Conservation (phyloP, 106 monocot genomes). For the Gastrodia elata region DNA sequence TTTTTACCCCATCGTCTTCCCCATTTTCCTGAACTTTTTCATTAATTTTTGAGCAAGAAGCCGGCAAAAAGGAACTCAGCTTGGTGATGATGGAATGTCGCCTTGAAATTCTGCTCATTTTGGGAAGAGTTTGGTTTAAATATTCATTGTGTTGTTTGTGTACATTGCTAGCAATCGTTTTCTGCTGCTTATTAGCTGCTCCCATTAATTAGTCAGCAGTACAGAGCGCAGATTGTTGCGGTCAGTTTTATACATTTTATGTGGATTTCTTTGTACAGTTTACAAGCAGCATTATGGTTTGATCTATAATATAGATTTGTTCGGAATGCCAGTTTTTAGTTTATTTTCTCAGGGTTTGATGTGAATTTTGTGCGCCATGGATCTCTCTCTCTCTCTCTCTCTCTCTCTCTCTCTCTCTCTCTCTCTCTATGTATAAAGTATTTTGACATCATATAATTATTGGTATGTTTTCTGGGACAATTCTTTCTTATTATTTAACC, state of each 20-base stretch:
- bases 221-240: neutral
- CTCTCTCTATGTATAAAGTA: no score
- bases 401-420: no score
- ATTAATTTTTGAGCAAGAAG: neutral
- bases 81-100: neutral
- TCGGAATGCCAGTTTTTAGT: neutral
- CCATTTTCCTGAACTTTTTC: slow-evolving; percentile 18
- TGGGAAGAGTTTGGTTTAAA: neutral
- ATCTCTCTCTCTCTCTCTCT: no score
- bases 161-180: no score
- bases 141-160: neutral
- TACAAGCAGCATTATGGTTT: neutral
- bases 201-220: neutral
- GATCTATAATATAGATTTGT: neutral
- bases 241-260: neutral
- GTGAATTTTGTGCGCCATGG: neutral
- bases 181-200: no score
- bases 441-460: no score
- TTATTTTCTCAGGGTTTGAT: neutral
- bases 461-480: no score
- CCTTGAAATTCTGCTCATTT: slow-evolving; percentile 4
- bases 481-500: no score
- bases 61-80: neutral
- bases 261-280: neutral
- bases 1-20: neutral